phyloP scores from a whole-genome alignment of 169 alveolate species.

The Eimeria tenella region DNA sequence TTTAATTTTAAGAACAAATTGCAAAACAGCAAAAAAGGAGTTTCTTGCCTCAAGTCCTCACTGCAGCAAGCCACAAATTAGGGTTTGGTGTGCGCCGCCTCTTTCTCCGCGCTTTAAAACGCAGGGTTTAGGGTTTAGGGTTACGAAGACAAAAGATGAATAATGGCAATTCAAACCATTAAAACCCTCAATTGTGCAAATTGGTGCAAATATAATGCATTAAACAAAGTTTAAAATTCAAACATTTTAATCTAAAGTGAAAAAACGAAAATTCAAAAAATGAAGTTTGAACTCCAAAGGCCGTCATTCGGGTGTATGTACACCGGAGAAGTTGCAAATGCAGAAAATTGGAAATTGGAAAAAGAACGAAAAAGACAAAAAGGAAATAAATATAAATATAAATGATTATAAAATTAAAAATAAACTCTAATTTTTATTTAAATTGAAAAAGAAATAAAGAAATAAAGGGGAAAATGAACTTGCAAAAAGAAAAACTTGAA shows the following conservation, averaged over 20 bases:
- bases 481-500: neutral
- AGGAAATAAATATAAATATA: neutral
- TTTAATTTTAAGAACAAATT: neutral
- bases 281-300: neutral
- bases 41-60: neutral
- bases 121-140: neutral
- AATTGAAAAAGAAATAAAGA: neutral
- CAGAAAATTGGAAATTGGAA: neutral
- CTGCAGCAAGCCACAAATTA: neutral
- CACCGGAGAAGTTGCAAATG: neutral
- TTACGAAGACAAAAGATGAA: too few species aligned
- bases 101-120: neutral
- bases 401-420: too few species aligned
- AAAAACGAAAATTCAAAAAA: neutral
- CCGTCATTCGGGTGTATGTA: neutral
- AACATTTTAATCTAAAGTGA: neutral
- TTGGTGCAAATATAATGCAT: neutral
- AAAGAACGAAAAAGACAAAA: neutral
- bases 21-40: neutral
- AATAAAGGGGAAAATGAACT: neutral
- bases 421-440: neutral
- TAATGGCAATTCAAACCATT: neutral
- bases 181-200: neutral
- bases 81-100: neutral
- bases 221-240: neutral